These are phyloP conservation scores for Canavalia gladiata DNA, from an alignment of 306 rosid genomes.

Conservation along the genomic window DNA sequence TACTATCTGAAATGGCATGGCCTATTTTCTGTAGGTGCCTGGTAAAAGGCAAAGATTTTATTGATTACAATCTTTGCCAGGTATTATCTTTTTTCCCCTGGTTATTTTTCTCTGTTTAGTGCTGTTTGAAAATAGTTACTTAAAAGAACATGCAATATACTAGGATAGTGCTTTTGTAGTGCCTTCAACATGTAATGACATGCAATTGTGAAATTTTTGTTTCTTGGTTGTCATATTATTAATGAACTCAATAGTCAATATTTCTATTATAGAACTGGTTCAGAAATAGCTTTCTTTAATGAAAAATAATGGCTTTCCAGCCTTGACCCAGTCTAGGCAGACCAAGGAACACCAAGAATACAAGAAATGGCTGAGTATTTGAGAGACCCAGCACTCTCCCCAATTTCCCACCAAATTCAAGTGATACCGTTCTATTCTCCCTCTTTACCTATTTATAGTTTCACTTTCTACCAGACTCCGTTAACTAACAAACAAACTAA, in stretches of 20 bases:
- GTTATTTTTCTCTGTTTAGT: background rate
- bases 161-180: background rate
- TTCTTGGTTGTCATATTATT: background rate
- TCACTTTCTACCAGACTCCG: too few relatives aligned
- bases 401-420: too few relatives aligned
- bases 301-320: too few relatives aligned
- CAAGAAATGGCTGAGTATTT: too few relatives aligned
- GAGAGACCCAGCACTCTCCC: too few relatives aligned
- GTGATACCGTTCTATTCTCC: too few relatives aligned
- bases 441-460: too few relatives aligned
- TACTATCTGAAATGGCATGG: slow-evolving; percentile 83
- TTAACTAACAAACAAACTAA: too few relatives aligned
- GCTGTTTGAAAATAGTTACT: slow-evolving; percentile 11
- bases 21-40: slow-evolving; percentile 76
- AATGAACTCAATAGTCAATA: background rate
- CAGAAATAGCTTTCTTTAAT: too few relatives aligned
- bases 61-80: slow-evolving; percentile 81
- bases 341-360: too few relatives aligned
- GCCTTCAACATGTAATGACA: slow-evolving; percentile 37
- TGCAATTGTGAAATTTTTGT: slow-evolving; percentile 20
- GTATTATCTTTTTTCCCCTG: slow-evolving; percentile 51
- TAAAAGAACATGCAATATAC: background rate
- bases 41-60: slow-evolving; percentile 78
- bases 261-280: too few relatives aligned
- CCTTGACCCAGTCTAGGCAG: too few relatives aligned